Conservation (phyloP, 345 rosid genomes). For the Eutrema heterophyllum region DNA sequence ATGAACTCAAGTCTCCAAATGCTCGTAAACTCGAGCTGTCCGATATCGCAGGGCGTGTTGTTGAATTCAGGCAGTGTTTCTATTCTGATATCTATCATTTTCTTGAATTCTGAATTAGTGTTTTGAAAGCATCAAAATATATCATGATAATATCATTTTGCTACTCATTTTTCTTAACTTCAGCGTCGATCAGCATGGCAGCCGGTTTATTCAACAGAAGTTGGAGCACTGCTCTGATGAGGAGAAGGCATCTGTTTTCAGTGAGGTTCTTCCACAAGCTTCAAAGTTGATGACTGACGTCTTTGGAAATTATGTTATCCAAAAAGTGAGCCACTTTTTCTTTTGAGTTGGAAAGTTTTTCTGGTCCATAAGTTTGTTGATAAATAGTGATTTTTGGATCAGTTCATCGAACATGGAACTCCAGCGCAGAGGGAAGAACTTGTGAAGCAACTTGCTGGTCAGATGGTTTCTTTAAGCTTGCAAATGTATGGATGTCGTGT, state of each 20-base stretch:
- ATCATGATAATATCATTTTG: background rate
- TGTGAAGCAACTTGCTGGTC: conserved; percentile 81
- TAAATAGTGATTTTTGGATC: conserved; percentile 20
- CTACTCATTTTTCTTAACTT: conserved; percentile 17
- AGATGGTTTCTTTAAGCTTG: conserved; percentile 81
- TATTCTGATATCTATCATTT: conserved; percentile 18
- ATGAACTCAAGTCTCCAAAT: conserved; percentile 81
- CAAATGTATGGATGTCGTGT: conserved; percentile 99
- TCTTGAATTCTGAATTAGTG: background rate
- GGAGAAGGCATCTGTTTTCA: conserved; percentile 77
- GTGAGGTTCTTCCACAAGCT: conserved; percentile 87
- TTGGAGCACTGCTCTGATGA: conserved; percentile 72
- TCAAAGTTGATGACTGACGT: conserved; percentile 93
- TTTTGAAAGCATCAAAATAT: conserved; percentile 2
- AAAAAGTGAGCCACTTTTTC: conserved; percentile 53
- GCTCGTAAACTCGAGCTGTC: conserved; percentile 80
- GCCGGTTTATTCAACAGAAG: conserved; percentile 98
- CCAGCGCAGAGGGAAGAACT: conserved; percentile 83
- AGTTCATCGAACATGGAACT: conserved; percentile 95
- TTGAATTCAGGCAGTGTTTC: conserved; percentile 78
- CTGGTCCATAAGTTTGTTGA: conserved; percentile 6
- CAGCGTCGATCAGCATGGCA: conserved; percentile 99
- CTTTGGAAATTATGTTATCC: conserved; percentile 98
- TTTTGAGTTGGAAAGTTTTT: background rate
- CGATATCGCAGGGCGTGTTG: conserved; percentile 78